These are phyloP conservation scores for Globisporangium nunn DNA, from an alignment of 352 stramenopile species.

Conservation along the genomic window DNA sequence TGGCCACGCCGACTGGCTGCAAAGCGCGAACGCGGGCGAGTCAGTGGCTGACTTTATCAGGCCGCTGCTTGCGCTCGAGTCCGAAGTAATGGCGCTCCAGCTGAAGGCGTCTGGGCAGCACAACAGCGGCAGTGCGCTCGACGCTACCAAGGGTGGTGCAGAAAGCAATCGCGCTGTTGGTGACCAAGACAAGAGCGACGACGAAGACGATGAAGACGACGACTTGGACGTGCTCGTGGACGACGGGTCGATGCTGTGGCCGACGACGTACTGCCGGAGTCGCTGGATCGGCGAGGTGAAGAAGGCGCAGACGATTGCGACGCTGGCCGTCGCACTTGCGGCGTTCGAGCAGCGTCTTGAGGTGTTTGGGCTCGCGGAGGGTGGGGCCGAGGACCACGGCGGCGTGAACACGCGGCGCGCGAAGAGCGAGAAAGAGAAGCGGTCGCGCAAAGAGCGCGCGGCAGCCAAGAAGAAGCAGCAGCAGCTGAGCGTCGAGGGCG, in stretches of 20 bases:
- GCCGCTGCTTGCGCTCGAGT: constrained; percentile 53
- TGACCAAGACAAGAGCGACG: constrained; percentile 58
- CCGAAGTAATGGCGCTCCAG: constrained; percentile 53
- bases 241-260: constrained; percentile 63
- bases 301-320: constrained; percentile 37
- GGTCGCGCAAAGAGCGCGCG: constrained; percentile 55
- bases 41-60: constrained; percentile 30
- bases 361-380: constrained; percentile 50
- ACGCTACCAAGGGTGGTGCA: background rate
- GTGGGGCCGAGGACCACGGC: constrained; percentile 27
- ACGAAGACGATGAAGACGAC: constrained; percentile 77
- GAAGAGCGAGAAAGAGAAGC: constrained; percentile 69
- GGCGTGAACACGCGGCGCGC: constrained; percentile 35
- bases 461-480: constrained; percentile 63
- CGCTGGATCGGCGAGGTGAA: constrained; percentile 69
- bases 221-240: constrained; percentile 51
- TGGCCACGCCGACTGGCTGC: constrained; percentile 40
- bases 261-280: constrained; percentile 54
- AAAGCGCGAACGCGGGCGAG: constrained; percentile 26
- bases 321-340: constrained; percentile 47
- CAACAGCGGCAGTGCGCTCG: background rate
- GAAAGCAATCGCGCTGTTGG: background rate
- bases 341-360: constrained; percentile 69
- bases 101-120: constrained; percentile 8
- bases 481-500: constrained; percentile 43